Percentiles rank a stretch among this genome's conserved stretches.
Conservation (phyloP, 805 yeast genomes). For the Ogataea pini region DNA sequence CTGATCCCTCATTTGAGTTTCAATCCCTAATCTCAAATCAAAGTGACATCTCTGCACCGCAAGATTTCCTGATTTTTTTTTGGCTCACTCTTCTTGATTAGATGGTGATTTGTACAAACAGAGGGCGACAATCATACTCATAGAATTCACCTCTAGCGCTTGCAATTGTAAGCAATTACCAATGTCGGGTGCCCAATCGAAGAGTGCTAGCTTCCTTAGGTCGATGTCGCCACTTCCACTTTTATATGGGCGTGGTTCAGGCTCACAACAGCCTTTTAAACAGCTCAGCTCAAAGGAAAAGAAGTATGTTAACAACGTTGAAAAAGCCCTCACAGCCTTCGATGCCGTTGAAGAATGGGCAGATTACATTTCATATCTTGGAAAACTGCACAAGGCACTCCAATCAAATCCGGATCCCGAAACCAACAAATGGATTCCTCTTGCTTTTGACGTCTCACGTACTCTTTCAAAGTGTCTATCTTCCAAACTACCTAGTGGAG, state of each 20-base stretch:
- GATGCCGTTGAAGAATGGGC: constrained; percentile 96
- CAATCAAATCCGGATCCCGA: constrained; percentile 45
- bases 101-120: constrained; percentile 6
- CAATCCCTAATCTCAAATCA: not conserved
- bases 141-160: no score
- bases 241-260: constrained; percentile 19
- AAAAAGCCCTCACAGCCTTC: constrained; percentile 70
- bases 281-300: constrained; percentile 61
- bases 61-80: not conserved
- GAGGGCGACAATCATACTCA: not conserved
- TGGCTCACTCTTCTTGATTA: not conserved
- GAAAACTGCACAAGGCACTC: constrained; percentile 74
- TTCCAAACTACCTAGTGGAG: constrained; percentile 89
- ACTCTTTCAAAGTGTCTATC: constrained; percentile 78
- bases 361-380: constrained; percentile 87
- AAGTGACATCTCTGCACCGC: constrained; percentile 13
- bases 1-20: not conserved
- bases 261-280: constrained; percentile 23
- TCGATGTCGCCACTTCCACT: constrained; percentile 35
- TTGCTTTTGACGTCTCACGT: constrained; percentile 62
- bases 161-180: not conserved
- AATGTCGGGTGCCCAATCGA: constrained; percentile 20
- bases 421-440: constrained; percentile 61
- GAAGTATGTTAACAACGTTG: constrained; percentile 66
- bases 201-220: constrained; percentile 24